Base-by-base conservation (phyloP, 371 early-diverging fungal species). In the Apophysomyces sp. region DNA sequence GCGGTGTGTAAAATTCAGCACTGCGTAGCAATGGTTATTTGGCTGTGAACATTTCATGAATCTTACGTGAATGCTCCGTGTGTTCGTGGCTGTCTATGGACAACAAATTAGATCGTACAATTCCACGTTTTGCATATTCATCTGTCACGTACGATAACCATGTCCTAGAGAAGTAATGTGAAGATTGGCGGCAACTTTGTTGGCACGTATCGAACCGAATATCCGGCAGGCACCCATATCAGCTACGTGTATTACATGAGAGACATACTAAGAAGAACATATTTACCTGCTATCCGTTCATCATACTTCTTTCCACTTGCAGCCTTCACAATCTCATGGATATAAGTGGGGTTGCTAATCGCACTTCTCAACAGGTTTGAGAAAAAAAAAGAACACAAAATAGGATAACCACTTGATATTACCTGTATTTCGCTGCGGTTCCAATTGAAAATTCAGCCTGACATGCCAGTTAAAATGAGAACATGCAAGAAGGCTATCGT, bases 1-100 rank as follows among this genome's bases (percentile, higher is more conserved):
- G 24, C 91, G 86, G 73, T 97, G 98, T 0, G 97, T 95, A 64
- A 97, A 94, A 73, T 97, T 97, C 69, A 96, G 77, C 36, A 85
- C 91, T 92, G 75, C 4, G 1, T n/a, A n/a, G 26, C 39, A 51
- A 37, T 1, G 26, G 32, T 61, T 5, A 21, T 28, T 30, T 8
- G n/a, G 28, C 31, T 36, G 5, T 3, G 21, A 44, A 41, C 18
- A 41, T 41, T n/a, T 11, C 13, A 55, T 15, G 28, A 21, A 29
- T 41, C 67, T 54, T 75, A 92, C 93, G 69, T 41, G 84, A 78
- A 76, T 91, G 93, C 21, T 88, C 88, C 4, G 86, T 82, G 37
- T 86, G 87, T 15, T 34, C 56, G n/a, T 75, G 36, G 44, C 67
- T 69, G 18, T 76, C 77, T 75, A 65, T 51, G 36, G 21, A 39